Evolutionary conservation across 495 filamentous ascomycete genomes (phyloP), one percentile per base, ranked within the genome.

Genomic region (Penicillium atrosanguineum): DNA sequence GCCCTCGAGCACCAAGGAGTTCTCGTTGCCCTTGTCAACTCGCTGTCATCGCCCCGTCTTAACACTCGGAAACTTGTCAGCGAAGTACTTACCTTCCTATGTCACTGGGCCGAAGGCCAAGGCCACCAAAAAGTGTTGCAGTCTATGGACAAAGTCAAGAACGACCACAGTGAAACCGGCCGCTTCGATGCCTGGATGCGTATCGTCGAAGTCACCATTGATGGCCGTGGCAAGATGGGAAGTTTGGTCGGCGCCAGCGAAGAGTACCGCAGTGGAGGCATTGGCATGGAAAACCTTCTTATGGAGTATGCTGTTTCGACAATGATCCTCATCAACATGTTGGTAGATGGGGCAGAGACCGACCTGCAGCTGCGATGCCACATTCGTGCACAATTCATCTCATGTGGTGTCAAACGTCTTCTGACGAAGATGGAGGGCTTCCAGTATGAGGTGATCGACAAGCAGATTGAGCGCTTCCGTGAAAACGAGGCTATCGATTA

Each of bases 121-220:
- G 94, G 94, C n/a, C 94, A 98, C 68, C 75, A 88, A 37, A 96
- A 91, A 73, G 94, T 98, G 20, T 82, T 98, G 51, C 87, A 95
- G 71, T 89, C 91, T 26, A 84, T 97, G 79, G 94, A 98, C 56
- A 80, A 89, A 63, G 86, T 96, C 71, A 97, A 97, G 69, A 83
- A 79, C 57, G 83, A 91, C 59, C 87, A 95, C 62, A 87, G 86
- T 39, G 94, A 98, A 69, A 97, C 94, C 64, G 94, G 94, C 29
- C 86, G 95, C 15, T 98, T 98, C 63, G 94, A 98, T 74, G 86
- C 95, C 15, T 98, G 94, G 94, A 95, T 98, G 89, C 89, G 94
- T 26, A 91, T 96, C 43, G 93, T 97, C 36, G 94, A 98, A 70
- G 95, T 98, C 48, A 96, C 94, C 9, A 85, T 96, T 46, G 94